Evolutionary conservation across 2,329 filamentous ascomycete genomes (phyloP), one percentile per base, ranked within the genome.

Genomic region (Botrytis paeoniae): DNA sequence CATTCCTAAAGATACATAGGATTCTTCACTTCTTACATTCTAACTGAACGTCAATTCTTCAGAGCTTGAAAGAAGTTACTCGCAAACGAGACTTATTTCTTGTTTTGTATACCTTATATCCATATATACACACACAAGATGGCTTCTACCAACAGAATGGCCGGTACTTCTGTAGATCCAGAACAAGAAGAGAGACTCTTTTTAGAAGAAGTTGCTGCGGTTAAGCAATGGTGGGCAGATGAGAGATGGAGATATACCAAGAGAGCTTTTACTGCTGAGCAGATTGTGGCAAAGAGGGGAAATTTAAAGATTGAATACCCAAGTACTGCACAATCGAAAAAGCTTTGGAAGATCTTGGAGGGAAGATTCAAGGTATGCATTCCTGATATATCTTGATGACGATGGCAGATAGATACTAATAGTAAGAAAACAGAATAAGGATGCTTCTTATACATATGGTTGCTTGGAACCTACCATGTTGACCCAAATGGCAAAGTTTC

Each of bases 401-500:
- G 43, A 59, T 57, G 22, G 45, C 35, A 59, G 37, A 45, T 43
- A 12, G 69, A 51, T 45, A 64, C 43, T 70, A 25, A 70, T 51
- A 8, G 22, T 6, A 43, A 16, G 64, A 20, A 20, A 70, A 73
- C 78, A 97, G 93, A 92, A 88, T 81, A 89, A 90, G 79, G 92
- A 96, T 80, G 93, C 93, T 65, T 97, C 93, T 84, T 97, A 92
- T 85, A 99, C 96, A 73, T 99, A 98, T 82, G 96, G 96, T 80
- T 98, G 96, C 85, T 87, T 99, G 77, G 96, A 99, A 82, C 96
- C 96, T 18, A 97, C 97, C 73, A 98, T 98, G 93, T 89, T 99
- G 82, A 98, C 96, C 41, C 96, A 99, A 84, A 99, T 99, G 96
- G 95, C 95, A 79, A 97, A 98, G 85, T 98, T 97, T 83, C 88